Conservation (phyloP, 2,329 filamentous ascomycete species). For the Fusarium torulosum region DNA sequence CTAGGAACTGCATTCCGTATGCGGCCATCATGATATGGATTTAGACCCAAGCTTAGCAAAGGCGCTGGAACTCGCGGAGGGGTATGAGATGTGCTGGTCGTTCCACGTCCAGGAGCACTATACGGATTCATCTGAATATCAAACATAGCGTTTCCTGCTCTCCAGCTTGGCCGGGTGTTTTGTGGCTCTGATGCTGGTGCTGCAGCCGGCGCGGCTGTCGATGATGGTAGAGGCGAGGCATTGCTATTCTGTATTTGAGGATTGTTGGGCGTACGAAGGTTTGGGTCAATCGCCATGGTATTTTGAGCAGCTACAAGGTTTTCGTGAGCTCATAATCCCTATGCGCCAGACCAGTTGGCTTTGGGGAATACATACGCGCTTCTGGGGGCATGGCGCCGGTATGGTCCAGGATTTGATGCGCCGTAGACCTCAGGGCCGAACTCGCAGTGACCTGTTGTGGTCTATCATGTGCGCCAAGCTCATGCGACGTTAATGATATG, state of each 20-base stretch:
- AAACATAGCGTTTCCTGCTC: slow-evolving; percentile 28
- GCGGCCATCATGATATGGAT: slow-evolving; percentile 50
- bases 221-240: slow-evolving; percentile 13
- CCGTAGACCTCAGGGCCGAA: slow-evolving; percentile 28
- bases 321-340: slow-evolving; percentile 30
- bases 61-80: not conserved
- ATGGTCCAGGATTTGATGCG: slow-evolving; percentile 36
- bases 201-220: not conserved
- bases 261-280: slow-evolving; percentile 6
- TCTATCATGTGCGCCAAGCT: slow-evolving; percentile 3
- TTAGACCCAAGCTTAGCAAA: slow-evolving; percentile 29
- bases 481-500: slow-evolving; percentile 29
- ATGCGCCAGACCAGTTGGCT: not conserved
- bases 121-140: slow-evolving; percentile 24
- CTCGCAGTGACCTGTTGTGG: slow-evolving; percentile 9
- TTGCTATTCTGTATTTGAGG: slow-evolving; percentile 6
- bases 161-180: not conserved
- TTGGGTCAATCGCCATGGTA: slow-evolving; percentile 21
- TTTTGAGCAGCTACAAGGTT: slow-evolving; percentile 21
- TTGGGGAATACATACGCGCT: slow-evolving; percentile 44
- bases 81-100: slow-evolving; percentile 2
- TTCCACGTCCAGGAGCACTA: not conserved
- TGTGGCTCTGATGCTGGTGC: slow-evolving; percentile 17
- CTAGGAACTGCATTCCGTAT: slow-evolving; percentile 69
- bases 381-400: slow-evolving; percentile 47